Evolutionary conservation across 306 rosid species (phyloP).

Genomic region (Dicorynia guianensis): DNA sequence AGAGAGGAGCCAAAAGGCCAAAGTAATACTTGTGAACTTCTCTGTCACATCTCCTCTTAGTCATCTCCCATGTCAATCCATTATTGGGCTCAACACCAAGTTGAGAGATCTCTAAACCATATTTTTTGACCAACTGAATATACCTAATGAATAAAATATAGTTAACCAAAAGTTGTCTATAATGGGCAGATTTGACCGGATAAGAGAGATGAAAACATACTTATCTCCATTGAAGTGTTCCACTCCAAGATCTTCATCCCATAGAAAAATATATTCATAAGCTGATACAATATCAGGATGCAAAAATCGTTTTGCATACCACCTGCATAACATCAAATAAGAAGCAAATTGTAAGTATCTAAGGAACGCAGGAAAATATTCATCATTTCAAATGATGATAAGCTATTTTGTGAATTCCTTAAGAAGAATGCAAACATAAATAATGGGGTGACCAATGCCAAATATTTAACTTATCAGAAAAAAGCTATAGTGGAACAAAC

Average conservation of each 20-base stretch:
- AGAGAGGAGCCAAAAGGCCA: constrained; percentile 32
- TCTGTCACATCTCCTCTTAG: constrained; percentile 97
- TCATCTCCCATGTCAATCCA: constrained; percentile 99
- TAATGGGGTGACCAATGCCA: constrained; percentile 5
- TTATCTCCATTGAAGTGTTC: constrained; percentile 83
- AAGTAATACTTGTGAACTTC: constrained; percentile 86
- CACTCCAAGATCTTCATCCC: constrained; percentile 99
- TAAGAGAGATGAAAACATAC: constrained; percentile 45
- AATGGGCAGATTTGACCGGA: constrained; percentile 27
- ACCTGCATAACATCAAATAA: constrained; percentile 65
- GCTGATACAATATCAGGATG: constrained; percentile 95
- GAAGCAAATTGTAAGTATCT: constrained; percentile 28
- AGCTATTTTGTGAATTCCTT: too few relatives aligned
- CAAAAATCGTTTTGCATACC: constrained; percentile 98
- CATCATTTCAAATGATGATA: constrained; percentile 7
- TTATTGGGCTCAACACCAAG: constrained; percentile 98
- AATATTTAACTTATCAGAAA: constrained; percentile 6
- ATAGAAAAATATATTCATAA: constrained; percentile 92
- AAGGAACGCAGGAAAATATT: constrained; percentile 17
- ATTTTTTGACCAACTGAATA: constrained; percentile 74
- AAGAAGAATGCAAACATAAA: constrained; percentile 30
- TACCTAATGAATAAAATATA: constrained; percentile 60
- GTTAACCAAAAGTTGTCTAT: constrained; percentile 40
- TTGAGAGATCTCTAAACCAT: constrained; percentile 94
- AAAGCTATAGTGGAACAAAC: not conserved